phyloP scores from a whole-genome alignment of 768 basidiomycete species.

The Amanita jacksonii region DNA sequence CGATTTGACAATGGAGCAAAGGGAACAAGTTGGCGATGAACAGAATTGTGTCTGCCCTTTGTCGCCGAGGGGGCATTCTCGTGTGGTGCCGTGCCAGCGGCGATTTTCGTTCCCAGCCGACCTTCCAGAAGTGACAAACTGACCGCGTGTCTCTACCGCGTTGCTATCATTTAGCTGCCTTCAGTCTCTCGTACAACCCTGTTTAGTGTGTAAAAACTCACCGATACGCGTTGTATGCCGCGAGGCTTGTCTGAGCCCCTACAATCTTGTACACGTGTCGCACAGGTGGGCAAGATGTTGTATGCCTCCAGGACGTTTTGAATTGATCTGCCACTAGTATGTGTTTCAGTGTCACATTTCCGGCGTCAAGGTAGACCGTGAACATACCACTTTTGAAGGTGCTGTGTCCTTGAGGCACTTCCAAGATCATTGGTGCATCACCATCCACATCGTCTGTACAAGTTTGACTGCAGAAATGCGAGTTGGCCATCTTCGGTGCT shows the following conservation, averaged over 20 bases:
- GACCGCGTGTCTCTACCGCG: slow-evolving; percentile 48
- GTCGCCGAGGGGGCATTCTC: slow-evolving; percentile 57
- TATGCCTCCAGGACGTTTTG: slow-evolving; percentile 60
- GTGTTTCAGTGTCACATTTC: slow-evolving; percentile 4
- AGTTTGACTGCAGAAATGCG: slow-evolving; percentile 51
- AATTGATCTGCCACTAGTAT: slow-evolving; percentile 53
- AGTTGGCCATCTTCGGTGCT: slow-evolving; percentile 41
- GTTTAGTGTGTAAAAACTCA: slow-evolving; percentile 18
- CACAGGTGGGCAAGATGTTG: slow-evolving; percentile 45
- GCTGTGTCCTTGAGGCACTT: slow-evolving; percentile 47
- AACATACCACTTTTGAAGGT: slow-evolving; percentile 54
- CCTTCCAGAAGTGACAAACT: slow-evolving; percentile 43
- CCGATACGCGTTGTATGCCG: slow-evolving; percentile 55
- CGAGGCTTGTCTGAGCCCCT: slow-evolving; percentile 34
- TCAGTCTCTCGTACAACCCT: neutral
- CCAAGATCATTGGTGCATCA: slow-evolving; percentile 46
- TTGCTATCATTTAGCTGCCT: slow-evolving; percentile 27
- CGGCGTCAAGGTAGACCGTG: neutral
- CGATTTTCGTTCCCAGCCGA: slow-evolving; percentile 64
- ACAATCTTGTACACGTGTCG: slow-evolving; percentile 58
- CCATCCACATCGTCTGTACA: slow-evolving; percentile 48
- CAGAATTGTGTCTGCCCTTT: slow-evolving; percentile 49
- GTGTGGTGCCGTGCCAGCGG: slow-evolving; percentile 65
- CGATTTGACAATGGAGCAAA: slow-evolving; percentile 55
- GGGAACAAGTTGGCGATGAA: slow-evolving; percentile 44